Evolutionary conservation across 495 filamentous ascomycete genomes (phyloP).

Genomic region (Lepidopterella palustris): DNA sequence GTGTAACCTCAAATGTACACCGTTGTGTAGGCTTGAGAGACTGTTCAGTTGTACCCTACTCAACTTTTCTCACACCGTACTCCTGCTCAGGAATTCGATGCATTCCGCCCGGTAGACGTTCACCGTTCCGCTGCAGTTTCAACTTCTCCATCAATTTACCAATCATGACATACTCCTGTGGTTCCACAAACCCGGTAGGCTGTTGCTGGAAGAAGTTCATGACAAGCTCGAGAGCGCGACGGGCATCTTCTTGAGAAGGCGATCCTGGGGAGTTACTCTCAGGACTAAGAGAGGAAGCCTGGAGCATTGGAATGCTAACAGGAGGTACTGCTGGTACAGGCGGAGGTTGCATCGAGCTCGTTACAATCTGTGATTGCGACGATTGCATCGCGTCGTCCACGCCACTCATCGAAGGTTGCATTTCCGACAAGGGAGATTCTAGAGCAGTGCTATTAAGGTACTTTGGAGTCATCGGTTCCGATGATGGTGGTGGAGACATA

Average conservation of each 20-base stretch:
- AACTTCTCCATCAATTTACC: conserved; percentile 83
- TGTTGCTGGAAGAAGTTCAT: conserved; percentile 78
- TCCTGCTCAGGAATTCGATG: conserved; percentile 51
- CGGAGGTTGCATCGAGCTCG: conserved; percentile 45
- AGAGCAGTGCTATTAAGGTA: conserved; percentile 53
- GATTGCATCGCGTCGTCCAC: conserved; percentile 48
- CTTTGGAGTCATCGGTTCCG: conserved; percentile 62
- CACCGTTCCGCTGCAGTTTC: conserved; percentile 53
- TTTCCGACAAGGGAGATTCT: conserved; percentile 63
- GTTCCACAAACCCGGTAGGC: conserved; percentile 60
- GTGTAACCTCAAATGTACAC: no score
- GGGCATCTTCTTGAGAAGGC: conserved; percentile 85
- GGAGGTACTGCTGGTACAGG: conserved; percentile 24
- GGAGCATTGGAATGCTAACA: conserved; percentile 10
- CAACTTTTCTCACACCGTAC: background rate
- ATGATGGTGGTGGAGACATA: conserved; percentile 55
- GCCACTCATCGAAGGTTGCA: conserved; percentile 42
- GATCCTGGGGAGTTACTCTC: conserved; percentile 11
- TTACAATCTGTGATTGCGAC: conserved; percentile 40
- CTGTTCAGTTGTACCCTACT: background rate
- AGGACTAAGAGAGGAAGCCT: conserved; percentile 27
- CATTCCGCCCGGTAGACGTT: conserved; percentile 56
- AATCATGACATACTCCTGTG: conserved; percentile 77
- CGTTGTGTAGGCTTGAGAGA: no score
- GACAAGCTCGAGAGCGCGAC: conserved; percentile 75